Base-by-base conservation (phyloP, 495 filamentous ascomycete genomes). In the Penicillium cataractarum region DNA sequence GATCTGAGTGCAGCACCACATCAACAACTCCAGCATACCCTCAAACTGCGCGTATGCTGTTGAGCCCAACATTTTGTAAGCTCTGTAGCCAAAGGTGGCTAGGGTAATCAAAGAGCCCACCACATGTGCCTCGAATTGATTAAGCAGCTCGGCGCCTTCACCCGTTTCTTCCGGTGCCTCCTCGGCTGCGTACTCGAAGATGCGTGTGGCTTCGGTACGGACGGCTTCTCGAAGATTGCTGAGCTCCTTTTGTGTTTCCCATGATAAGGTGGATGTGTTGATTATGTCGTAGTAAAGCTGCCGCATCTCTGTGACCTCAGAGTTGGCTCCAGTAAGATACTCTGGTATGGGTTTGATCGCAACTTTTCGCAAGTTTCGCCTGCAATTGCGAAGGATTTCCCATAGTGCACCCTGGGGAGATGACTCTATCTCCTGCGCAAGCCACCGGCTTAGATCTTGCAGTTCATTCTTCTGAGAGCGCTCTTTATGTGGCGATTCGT, bases 41-140 rank as follows among this genome's bases (percentile, higher is more conserved):
- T 42, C 13, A 6, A 64, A 49, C 29, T 57, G 58, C 0, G 31
- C 29, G 19, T 27, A 21, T 26, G 57, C 58, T 12, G 24, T 31
- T 19, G 15, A 6, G 2, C 62, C 61, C 31, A 54, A 29, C 9
- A 4, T 42, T 17, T 17, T 39, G 32, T 58, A 61, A 6, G 50
- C 24, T 19, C 27, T 40, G 58, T 64, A 67, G 35, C 53, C 46
- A 8, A 55, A 51, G 1, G 49, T 52, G 10, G 55, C 26, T 17
- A 64, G 21, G 3, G 32, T 58, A 22, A 64, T 49, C 32, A 59
- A 19, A 6, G 35, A 40, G 9, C 58, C 57, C 15, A 61, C 39
- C 6, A 64, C 31, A n/a, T 67, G 54, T 10, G 57, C 61, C 50
- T 67, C 58, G 31, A 67, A 49, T 15, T 67, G 63, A 58, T 61